phyloP scores from a whole-genome alignment of 306 rosid genomes.

The Medicago lupulina region DNA sequence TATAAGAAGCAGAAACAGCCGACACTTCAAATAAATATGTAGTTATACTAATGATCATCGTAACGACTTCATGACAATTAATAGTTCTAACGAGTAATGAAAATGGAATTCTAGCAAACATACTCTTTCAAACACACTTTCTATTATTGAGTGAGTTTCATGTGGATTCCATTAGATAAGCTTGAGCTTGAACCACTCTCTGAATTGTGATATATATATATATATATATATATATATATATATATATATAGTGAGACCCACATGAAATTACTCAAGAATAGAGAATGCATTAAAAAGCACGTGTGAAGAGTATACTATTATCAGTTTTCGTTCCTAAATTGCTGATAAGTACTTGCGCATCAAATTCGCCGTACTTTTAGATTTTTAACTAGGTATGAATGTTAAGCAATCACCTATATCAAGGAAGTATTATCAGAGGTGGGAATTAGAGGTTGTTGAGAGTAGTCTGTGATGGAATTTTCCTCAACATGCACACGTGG shows the following conservation, averaged over 20 bases:
- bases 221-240: neutral
- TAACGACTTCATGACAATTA: slow-evolving; percentile 9
- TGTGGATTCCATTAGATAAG: slow-evolving; percentile 1
- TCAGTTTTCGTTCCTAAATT: neutral
- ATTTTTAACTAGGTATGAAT: slow-evolving; percentile 14
- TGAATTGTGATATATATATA: neutral
- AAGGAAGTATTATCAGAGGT: neutral
- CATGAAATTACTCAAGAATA: slow-evolving; percentile 13
- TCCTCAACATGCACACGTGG: neutral
- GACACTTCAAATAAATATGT: slow-evolving; percentile 15
- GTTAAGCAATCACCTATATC: neutral
- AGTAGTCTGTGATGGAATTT: slow-evolving; percentile 1
- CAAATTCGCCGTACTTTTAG: neutral
- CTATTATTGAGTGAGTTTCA: slow-evolving; percentile 4
- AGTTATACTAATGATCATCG: neutral
- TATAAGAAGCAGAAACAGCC: slow-evolving; percentile 11
- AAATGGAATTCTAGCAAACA: neutral
- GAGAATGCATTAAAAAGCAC: neutral
- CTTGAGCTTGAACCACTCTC: neutral
- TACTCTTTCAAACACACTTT: slow-evolving; percentile 1
- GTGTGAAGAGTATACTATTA: neutral
- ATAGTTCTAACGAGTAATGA: neutral
- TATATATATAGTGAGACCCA: no score
- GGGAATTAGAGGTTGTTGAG: slow-evolving; percentile 19
- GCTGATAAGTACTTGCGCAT: neutral